These are phyloP conservation scores for Bruguiera parviflora DNA, from an alignment of 345 rosid species.

Conservation along the genomic window DNA sequence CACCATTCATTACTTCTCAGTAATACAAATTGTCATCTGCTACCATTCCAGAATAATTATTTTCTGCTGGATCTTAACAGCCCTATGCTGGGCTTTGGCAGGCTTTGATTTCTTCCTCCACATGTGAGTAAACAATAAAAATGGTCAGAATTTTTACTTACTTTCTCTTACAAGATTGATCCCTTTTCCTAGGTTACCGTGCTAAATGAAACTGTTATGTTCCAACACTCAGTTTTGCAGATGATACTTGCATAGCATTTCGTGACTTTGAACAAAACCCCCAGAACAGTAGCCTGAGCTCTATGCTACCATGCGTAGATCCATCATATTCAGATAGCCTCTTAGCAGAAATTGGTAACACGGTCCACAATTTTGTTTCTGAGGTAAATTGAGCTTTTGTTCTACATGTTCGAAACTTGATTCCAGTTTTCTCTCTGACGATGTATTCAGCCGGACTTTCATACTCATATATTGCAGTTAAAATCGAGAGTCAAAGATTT, in stretches of 20 bases:
- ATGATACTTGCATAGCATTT: slow-evolving; percentile 56
- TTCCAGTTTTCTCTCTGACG: not conserved
- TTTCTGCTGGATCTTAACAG: slow-evolving; percentile 65
- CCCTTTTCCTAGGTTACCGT: slow-evolving; percentile 1
- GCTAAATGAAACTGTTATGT: not conserved
- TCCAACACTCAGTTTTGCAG: slow-evolving; percentile 42
- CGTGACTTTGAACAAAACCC: slow-evolving; percentile 45
- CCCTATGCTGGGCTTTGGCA: slow-evolving; percentile 53
- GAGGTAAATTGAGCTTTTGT: slow-evolving; percentile 27
- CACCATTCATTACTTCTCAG: no score
- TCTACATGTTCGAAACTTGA: not conserved
- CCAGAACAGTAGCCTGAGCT: slow-evolving; percentile 35
- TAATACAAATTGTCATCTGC: no score
- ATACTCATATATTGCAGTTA: slow-evolving; percentile 30
- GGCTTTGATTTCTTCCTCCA: slow-evolving; percentile 65
- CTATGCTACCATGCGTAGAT: slow-evolving; percentile 50
- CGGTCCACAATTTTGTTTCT: slow-evolving; percentile 40
- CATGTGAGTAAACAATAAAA: slow-evolving; percentile 37
- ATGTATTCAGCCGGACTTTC: not conserved
- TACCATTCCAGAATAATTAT: slow-evolving; percentile 50
- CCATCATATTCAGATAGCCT: slow-evolving; percentile 35
- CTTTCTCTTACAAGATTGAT: not conserved
- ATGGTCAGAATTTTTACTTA: not conserved
- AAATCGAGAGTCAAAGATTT: slow-evolving; percentile 36
- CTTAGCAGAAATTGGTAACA: slow-evolving; percentile 36